Evolutionary conservation across 352 stramenopile genomes (phyloP).

Genomic region (Globisporangium sylvaticum): DNA sequence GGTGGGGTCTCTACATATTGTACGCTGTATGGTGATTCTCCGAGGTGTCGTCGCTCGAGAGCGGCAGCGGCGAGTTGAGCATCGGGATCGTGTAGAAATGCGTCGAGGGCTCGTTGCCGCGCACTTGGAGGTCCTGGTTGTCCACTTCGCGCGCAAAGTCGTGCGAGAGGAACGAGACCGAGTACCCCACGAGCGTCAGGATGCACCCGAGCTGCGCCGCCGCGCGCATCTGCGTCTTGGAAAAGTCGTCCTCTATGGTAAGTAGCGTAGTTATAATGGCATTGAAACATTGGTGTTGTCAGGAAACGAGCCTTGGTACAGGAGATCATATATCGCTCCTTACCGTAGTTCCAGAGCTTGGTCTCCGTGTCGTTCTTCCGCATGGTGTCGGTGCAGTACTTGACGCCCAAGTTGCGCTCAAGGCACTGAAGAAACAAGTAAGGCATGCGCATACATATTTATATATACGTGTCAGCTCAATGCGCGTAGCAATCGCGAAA

Average conservation of each 20-base stretch:
- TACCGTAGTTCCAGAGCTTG: conserved; percentile 72
- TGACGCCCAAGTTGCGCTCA: conserved; percentile 39
- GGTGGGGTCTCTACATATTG: neutral
- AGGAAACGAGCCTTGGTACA: neutral
- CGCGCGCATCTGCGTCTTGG: conserved; percentile 55
- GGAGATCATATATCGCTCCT: neutral
- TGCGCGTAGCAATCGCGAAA: neutral
- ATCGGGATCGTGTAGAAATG: conserved; percentile 19
- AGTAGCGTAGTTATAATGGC: no score
- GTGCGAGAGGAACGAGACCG: conserved; percentile 62
- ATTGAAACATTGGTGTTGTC: no score
- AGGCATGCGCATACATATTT: neutral
- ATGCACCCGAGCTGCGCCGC: conserved; percentile 63
- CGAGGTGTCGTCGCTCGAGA: neutral
- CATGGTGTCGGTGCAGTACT: conserved; percentile 63
- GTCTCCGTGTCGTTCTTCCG: conserved; percentile 52
- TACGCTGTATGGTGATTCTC: neutral
- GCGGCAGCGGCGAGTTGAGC: conserved; percentile 11
- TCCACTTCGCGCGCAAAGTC: conserved; percentile 29
- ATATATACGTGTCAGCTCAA: neutral
- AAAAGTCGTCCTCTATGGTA: conserved; percentile 38
- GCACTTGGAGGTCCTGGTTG: neutral
- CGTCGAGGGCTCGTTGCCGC: conserved; percentile 4
- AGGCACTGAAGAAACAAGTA: conserved; percentile 32
- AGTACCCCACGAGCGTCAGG: conserved; percentile 69